Conservation (phyloP, 768 basidiomycete genomes). For the Strobilomyces dryophilus region DNA sequence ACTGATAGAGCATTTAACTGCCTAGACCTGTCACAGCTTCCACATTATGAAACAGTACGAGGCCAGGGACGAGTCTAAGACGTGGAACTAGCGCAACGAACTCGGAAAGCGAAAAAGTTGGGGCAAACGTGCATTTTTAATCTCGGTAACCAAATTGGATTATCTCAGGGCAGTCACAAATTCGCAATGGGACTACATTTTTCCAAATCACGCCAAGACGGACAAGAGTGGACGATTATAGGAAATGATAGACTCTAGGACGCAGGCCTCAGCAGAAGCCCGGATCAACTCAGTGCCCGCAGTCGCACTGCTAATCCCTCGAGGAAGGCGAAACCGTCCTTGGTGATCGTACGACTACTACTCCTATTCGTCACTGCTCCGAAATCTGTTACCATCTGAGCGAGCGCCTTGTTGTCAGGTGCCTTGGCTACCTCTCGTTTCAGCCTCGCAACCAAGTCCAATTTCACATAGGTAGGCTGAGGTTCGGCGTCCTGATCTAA, state of each 20-base stretch:
- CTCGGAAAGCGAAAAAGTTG: neutral
- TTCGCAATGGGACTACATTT: neutral
- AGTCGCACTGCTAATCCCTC: slow-evolving; percentile 57
- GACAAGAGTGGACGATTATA: neutral
- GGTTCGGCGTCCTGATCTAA: slow-evolving; percentile 36
- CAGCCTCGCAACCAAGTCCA: slow-evolving; percentile 56
- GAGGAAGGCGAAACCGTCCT: slow-evolving; percentile 71
- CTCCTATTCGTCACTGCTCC: slow-evolving; percentile 64
- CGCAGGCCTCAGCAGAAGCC: neutral
- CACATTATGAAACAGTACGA: too few species aligned
- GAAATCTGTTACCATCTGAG: slow-evolving; percentile 65
- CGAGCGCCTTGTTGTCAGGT: slow-evolving; percentile 52
- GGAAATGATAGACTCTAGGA: neutral
- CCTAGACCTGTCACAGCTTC: too few species aligned
- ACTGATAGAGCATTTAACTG: too few species aligned
- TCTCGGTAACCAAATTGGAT: neutral
- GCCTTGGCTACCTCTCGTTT: slow-evolving; percentile 50
- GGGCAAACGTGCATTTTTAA: neutral
- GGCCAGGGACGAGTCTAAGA: too few species aligned
- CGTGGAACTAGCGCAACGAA: too few species aligned
- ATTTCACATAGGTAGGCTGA: slow-evolving; percentile 50
- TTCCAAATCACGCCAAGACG: neutral
- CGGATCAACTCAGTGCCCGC: slow-evolving; percentile 25
- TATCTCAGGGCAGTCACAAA: neutral
- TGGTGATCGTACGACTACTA: slow-evolving; percentile 68